Conservation (phyloP, 495 filamentous ascomycete species). For the Ascodesmis nigricans region DNA sequence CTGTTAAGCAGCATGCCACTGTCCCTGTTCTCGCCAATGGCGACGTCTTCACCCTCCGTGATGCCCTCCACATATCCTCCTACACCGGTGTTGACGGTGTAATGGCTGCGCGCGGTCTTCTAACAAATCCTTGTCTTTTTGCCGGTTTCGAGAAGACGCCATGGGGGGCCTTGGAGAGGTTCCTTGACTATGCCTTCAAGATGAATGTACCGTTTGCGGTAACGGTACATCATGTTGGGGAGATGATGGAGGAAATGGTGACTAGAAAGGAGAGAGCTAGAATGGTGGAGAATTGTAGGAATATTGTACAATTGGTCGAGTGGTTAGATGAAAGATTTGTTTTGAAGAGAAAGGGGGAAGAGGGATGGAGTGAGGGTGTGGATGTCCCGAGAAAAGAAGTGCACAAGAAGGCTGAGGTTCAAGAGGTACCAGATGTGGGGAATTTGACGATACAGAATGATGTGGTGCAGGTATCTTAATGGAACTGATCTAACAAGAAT, state of each 20-base stretch:
- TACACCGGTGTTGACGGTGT: constrained; percentile 25
- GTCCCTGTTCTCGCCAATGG: constrained; percentile 40
- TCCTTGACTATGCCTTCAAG: constrained; percentile 30
- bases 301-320: constrained; percentile 37
- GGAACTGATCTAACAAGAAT: too few species aligned
- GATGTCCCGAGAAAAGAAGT: constrained; percentile 9
- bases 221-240: constrained; percentile 36
- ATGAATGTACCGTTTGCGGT: constrained; percentile 37
- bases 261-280: constrained; percentile 29
- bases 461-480: too few species aligned
- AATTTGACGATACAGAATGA: too few species aligned
- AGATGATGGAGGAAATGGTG: constrained; percentile 36
- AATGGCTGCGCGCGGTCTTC: constrained; percentile 41
- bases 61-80: constrained; percentile 18
- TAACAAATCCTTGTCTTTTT: constrained; percentile 41
- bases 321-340: constrained; percentile 31
- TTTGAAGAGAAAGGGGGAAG: constrained; percentile 18
- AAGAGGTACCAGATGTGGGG: too few species aligned
- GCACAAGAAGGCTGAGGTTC: too few species aligned
- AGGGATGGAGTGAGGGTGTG: constrained; percentile 14
- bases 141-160: constrained; percentile 32
- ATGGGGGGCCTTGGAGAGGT: constrained; percentile 37
- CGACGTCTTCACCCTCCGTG: constrained; percentile 33
- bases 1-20: constrained; percentile 27
- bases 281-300: constrained; percentile 28